Evolutionary conservation across 805 yeast genomes (phyloP).

Genomic region (Saturnispora halmiae): DNA sequence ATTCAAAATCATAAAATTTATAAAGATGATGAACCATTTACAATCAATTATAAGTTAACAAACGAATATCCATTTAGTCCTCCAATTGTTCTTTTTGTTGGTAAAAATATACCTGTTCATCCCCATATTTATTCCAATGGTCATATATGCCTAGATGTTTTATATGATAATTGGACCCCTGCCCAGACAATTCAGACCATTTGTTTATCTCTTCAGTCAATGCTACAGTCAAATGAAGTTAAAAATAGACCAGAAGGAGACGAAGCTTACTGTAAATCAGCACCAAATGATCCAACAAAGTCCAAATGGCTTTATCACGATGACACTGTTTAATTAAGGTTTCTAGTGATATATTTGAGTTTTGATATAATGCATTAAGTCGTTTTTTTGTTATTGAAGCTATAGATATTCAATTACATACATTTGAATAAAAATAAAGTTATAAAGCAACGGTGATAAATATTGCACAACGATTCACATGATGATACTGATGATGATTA

Average conservation of each 20-base stretch:
- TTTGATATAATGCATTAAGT: no score
- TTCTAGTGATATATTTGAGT: no score
- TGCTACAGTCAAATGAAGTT: conserved; percentile 43
- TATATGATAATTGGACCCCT: conserved; percentile 63
- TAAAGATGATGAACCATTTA: conserved; percentile 1
- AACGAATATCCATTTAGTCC: conserved; percentile 12
- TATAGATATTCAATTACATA: no score
- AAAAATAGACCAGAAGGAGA: conserved; percentile 53
- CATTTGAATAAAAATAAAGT: no score
- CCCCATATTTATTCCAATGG: conserved; percentile 74
- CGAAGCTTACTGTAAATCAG: conserved; percentile 36
- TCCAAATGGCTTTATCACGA: conserved; percentile 51
- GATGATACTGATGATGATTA: no score
- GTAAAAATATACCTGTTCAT: conserved; percentile 46
- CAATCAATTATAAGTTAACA: conserved; percentile 4
- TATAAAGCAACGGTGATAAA: no score
- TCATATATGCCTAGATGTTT: conserved; percentile 61
- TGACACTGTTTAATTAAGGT: conserved; percentile 35
- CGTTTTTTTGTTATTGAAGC: no score
- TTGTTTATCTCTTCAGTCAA: conserved; percentile 53
- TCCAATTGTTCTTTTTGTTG: conserved; percentile 10
- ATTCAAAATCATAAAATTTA: conserved; percentile 6
- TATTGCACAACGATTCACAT: no score
- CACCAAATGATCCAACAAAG: conserved; percentile 50
- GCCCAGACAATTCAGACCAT: conserved; percentile 44